Percentiles rank a stretch among this genome's conserved stretches.
phyloP scores from a whole-genome alignment of 2,329 filamentous ascomycete species.

The Ascocoryne sarcoides region DNA sequence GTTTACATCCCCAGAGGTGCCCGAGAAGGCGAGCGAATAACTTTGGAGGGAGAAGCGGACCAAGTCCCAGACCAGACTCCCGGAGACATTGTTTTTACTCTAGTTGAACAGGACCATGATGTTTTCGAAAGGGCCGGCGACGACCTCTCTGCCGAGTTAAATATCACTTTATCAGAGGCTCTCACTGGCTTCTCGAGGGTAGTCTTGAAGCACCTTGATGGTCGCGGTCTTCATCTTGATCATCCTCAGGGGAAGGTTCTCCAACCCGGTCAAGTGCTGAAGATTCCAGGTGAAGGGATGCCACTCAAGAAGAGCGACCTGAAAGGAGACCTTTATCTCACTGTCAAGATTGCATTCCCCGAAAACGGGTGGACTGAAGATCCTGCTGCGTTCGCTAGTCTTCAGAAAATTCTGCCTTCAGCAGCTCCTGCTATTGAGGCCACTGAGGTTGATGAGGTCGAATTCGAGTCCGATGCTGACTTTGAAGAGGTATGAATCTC shows the following conservation, averaged over 20 bases:
- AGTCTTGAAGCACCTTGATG: conserved; percentile 87
- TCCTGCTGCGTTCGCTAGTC: conserved; percentile 58
- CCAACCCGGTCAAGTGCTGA: conserved; percentile 75
- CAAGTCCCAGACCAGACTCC: conserved; percentile 82
- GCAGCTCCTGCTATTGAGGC: conserved; percentile 47
- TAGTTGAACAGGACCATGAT: conserved; percentile 75
- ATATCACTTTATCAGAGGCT: conserved; percentile 74
- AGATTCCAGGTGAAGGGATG: conserved; percentile 88
- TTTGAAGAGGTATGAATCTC: conserved; percentile 59
- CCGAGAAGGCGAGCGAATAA: conserved; percentile 79
- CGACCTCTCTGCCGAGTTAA: conserved; percentile 74
- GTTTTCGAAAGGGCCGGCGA: conserved; percentile 74
- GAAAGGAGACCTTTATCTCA: conserved; percentile 80
- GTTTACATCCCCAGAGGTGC: conserved; percentile 90
- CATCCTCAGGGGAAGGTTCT: conserved; percentile 77
- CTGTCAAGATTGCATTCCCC: conserved; percentile 82
- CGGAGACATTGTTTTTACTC: conserved; percentile 85
- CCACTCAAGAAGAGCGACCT: conserved; percentile 76
- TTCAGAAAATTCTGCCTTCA: conserved; percentile 67
- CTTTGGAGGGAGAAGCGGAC: conserved; percentile 88
- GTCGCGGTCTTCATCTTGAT: conserved; percentile 74
- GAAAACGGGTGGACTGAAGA: conserved; percentile 74
- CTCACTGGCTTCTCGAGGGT: conserved; percentile 84
- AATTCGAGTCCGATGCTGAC: conserved; percentile 74
- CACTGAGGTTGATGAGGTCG: conserved; percentile 77